Evolutionary conservation across 108 stramenopile species (phyloP), one percentile per base, ranked within the genome.

Genomic region (Nitzschia sp.): DNA sequence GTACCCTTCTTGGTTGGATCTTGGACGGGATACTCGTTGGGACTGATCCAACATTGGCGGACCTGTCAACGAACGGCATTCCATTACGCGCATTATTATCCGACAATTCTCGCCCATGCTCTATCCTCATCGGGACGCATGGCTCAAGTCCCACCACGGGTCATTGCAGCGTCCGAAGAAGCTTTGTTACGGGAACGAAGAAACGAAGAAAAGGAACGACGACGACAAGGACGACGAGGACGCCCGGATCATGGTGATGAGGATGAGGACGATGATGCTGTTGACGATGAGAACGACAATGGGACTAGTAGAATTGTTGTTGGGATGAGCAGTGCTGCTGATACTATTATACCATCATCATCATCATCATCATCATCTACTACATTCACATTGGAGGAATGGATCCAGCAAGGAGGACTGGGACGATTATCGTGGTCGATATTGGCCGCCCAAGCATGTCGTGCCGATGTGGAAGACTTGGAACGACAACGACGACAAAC

Each of bases 1-100:
- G 23, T 78, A 25, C 80, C 80, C 3, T 82, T 82, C 60, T 45
- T 82, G 44, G 8, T 33, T 6, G 80, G 80, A 16, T 64, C 68
- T 45, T 78, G 71, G 68, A 53, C 73, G 0, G 77, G 73, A 15
- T 78, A 78, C 57, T 52, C 80, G 4, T 68, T 60, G 36, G 80
- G 77, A 13, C 66, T 63, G 22, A 22, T 70, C 1, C 38, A 23
- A 11, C 66, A 68, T 38, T 82, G 73, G 72, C 45, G 41, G n/a
- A 33, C 25, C 21, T 34, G 31, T 13, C 47, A 41, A 22, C 17
- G 35, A 16, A 32, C 22, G 21, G 46, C 68, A 1, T 15, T 68
- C 15, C 52, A 16, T 3, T 75, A 38, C 52, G 80, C 80, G 0
- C 32, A 41, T 15, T 15, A 47, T 4, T 82, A 78, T 58, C 80